phyloP scores from a whole-genome alignment of 2,329 filamentous ascomycete genomes.

The Metarhizium sp. region DNA sequence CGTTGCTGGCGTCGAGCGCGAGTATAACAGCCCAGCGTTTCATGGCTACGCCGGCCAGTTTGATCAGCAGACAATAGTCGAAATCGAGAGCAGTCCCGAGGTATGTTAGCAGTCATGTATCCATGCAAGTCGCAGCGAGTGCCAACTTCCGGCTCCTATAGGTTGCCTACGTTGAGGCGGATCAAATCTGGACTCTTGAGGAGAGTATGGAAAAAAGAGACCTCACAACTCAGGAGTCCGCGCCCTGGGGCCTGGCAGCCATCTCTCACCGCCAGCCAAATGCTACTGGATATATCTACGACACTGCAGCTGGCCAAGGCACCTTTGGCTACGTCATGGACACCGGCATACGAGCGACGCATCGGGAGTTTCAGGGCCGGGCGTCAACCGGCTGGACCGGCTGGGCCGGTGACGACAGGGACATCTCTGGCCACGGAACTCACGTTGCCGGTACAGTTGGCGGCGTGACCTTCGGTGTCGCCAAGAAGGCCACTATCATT shows the following conservation, averaged over 20 bases:
- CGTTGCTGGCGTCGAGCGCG: constrained; percentile 22
- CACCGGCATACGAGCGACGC: constrained; percentile 45
- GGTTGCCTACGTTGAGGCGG: not conserved
- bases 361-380: constrained; percentile 40
- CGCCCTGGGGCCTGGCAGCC: not conserved
- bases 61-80: constrained; percentile 27
- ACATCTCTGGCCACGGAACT: constrained; percentile 36
- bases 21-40: constrained; percentile 19
- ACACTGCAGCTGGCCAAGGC: constrained; percentile 37
- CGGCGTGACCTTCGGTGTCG: constrained; percentile 34
- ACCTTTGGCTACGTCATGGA: constrained; percentile 53
- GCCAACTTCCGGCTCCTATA: not conserved
- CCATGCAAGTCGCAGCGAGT: not conserved
- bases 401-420: constrained; percentile 20
- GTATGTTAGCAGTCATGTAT: constrained; percentile 16
- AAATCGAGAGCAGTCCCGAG: constrained; percentile 30
- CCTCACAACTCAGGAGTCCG: not conserved
- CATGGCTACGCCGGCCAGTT: constrained; percentile 34
- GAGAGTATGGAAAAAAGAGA: not conserved
- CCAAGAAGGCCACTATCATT: constrained; percentile 31
- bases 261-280: constrained; percentile 16
- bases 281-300: constrained; percentile 34
- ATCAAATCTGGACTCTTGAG: not conserved
- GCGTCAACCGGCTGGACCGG: constrained; percentile 28
- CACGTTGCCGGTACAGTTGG: constrained; percentile 37